Evolutionary conservation across 2,329 filamentous ascomycete genomes (phyloP).

Genomic region (Pseudocercospora fijiensis): DNA sequence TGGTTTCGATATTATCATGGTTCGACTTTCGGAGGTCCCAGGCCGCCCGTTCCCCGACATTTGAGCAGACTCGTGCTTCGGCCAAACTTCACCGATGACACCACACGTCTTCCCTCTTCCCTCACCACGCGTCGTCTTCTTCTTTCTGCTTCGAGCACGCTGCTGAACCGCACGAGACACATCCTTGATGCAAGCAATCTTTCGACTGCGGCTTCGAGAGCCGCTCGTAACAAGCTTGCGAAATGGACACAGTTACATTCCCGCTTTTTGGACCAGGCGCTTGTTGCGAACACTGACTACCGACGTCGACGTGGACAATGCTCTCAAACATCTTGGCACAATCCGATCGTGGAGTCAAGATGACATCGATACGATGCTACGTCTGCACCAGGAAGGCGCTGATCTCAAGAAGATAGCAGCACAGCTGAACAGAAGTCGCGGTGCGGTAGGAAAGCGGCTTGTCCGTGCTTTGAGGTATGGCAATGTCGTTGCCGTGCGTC

Average conservation of each 20-base stretch:
- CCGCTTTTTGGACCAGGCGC: background rate
- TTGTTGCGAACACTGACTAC: background rate
- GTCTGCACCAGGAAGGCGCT: background rate
- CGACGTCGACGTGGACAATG: background rate
- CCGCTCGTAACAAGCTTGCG: background rate
- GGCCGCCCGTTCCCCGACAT: too few relatives aligned
- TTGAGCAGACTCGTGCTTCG: background rate
- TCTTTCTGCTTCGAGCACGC: too few relatives aligned
- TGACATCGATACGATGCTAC: background rate
- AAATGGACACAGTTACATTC: background rate
- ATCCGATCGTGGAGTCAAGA: background rate
- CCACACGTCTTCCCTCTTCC: too few relatives aligned
- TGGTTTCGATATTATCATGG: background rate
- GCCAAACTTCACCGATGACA: too few relatives aligned
- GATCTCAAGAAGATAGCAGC: background rate
- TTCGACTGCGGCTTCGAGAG: too few relatives aligned
- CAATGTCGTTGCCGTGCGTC: background rate
- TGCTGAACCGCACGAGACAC: too few relatives aligned
- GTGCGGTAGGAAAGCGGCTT: background rate
- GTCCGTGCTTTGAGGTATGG: background rate
- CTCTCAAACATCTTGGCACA: background rate
- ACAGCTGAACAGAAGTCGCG: background rate
- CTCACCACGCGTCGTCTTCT: too few relatives aligned
- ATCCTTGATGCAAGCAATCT: too few relatives aligned
- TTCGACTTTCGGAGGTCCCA: too few relatives aligned